Evolutionary conservation across 257 asterid genomes (phyloP), one percentile per base, ranked within the genome.

Genomic region (Solanum gracilifrons): DNA sequence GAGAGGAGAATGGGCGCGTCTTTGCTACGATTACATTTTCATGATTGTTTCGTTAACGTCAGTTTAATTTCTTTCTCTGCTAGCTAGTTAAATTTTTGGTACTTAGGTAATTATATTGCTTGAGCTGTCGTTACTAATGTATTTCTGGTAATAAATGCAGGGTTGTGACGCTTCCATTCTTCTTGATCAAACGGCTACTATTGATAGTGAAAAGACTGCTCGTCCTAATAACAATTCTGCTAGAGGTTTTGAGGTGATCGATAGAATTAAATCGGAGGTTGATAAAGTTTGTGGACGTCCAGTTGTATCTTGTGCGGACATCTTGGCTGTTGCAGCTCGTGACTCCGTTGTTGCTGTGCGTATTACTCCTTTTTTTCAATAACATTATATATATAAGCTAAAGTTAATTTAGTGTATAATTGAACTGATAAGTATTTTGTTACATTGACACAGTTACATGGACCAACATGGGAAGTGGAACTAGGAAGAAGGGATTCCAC

Each of bases 281-380:
- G 93, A 93, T 76, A 58, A 48, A 21, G 92, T 18, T 6, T 93
- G 96, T 58, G 68, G 88, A 9, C 87, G 91, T 4, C 87, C 90
- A 0, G 82, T 92, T 9, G 94, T 93, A 1, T 93, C 96, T 0
- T 94, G 98, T 64, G 94, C 93, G 0, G 96, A 93, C n/a, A 90
- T 94, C 31, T 6, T 94, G 20, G 94, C 95, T 0, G 88, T 94
- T 16, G 95, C 94, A 25, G 97, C 96, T 12, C 91, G 92, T 55
- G 96, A 94, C 88, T 93, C 46, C 0, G 13, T 41, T 8, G 46
- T 41, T 41, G 46, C 4, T 10, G 13, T 41, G 12, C 4, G 46
- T 41, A 10, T 41, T 0, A 39, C 46, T 43, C 2, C 0, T 13
- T 12, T 43, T 3, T 73, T 1, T 3, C 2, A 5, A 3, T 71